Evolutionary conservation across 768 basidiomycete genomes (phyloP).

Genomic region (Ramaria rubella): DNA sequence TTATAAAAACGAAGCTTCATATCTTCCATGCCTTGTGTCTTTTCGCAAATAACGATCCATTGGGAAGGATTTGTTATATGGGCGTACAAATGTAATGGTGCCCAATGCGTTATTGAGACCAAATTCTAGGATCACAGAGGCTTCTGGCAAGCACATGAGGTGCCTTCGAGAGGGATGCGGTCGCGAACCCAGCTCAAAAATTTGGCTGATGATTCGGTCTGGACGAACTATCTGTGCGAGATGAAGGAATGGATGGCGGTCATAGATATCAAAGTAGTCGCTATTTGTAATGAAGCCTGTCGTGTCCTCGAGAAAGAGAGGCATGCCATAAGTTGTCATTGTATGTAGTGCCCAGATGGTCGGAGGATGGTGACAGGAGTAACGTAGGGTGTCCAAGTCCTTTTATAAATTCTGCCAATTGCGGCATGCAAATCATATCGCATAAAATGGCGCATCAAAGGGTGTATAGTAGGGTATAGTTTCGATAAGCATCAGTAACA

Average conservation of each 20-base stretch:
- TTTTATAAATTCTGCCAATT: too few species aligned
- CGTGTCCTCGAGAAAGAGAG: constrained; percentile 62
- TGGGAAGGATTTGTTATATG: constrained; percentile 38
- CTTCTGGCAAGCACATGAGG: constrained; percentile 44
- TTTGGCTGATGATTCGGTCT: background rate
- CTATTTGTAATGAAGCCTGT: constrained; percentile 47
- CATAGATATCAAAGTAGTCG: constrained; percentile 76
- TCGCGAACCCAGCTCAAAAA: background rate
- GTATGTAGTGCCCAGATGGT: background rate
- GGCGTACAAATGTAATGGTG: constrained; percentile 45
- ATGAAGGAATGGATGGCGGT: constrained; percentile 58
- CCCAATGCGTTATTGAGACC: constrained; percentile 51
- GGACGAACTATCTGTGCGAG: constrained; percentile 30
- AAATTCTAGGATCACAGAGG: constrained; percentile 56
- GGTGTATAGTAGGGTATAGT: too few species aligned
- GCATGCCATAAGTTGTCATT: constrained; percentile 30
- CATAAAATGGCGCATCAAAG: background rate
- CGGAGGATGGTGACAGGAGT: too few species aligned
- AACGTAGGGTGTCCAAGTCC: too few species aligned
- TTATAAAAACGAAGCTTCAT: constrained; percentile 18
- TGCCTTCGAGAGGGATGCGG: constrained; percentile 42
- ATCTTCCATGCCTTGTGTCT: constrained; percentile 62
- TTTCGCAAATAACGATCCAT: constrained; percentile 63
- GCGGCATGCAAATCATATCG: background rate
- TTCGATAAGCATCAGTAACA: too few species aligned